Evolutionary conservation across 768 basidiomycete species (phyloP).

Genomic region (Russula compacta): DNA sequence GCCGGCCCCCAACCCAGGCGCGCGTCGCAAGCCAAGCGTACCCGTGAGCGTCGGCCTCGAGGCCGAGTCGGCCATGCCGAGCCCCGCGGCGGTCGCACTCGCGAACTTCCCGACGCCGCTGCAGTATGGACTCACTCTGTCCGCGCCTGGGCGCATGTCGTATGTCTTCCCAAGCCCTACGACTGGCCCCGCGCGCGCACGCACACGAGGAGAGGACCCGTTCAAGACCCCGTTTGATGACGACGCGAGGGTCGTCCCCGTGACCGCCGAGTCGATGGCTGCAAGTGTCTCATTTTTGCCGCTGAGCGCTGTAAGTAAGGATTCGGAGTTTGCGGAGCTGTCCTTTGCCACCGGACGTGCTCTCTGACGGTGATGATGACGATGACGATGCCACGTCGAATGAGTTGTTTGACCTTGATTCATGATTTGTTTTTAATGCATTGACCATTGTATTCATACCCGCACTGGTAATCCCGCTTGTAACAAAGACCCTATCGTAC

Average conservation of each 20-base stretch:
- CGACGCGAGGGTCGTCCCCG: slow-evolving; percentile 29
- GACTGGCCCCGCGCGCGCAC: slow-evolving; percentile 27
- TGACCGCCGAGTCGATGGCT: neutral
- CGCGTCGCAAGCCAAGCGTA: slow-evolving; percentile 29
- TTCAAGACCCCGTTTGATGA: slow-evolving; percentile 79
- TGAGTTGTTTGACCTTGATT: neutral
- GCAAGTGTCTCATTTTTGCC: slow-evolving; percentile 6
- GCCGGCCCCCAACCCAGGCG: slow-evolving; percentile 13
- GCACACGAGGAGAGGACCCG: slow-evolving; percentile 39
- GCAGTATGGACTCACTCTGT: slow-evolving; percentile 3
- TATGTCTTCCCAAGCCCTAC: slow-evolving; percentile 29
- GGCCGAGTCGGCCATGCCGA: slow-evolving; percentile 23
- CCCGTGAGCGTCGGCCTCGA: slow-evolving; percentile 29
- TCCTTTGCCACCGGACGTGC: slow-evolving; percentile 6
- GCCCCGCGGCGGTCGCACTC: slow-evolving; percentile 25
- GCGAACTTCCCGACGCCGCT: slow-evolving; percentile 15
- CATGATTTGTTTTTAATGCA: neutral
- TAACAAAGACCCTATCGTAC: neutral
- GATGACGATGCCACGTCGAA: too few species aligned
- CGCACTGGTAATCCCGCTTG: neutral
- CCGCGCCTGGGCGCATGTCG: neutral
- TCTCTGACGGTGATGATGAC: neutral
- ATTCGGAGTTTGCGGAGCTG: neutral
- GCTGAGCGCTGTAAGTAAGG: neutral
- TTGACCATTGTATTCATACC: neutral